A percentile compares a stretch with the other conserved stretches of the same genome.
phyloP scores from a whole-genome alignment of 2,329 filamentous ascomycete genomes.

The Diaporthe nobilis region DNA sequence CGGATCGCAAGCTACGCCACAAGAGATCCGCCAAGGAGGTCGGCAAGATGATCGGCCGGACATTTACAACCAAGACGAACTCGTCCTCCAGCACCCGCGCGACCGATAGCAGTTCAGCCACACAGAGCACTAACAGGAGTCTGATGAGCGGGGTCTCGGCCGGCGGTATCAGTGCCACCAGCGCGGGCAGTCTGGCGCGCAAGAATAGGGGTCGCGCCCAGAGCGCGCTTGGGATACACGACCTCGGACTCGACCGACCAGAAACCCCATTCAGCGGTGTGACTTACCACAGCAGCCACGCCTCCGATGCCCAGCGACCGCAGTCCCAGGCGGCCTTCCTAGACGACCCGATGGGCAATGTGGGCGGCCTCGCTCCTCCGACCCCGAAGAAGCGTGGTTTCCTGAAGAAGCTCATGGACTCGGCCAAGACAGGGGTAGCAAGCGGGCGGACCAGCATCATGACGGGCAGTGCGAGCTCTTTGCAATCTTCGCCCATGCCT shows the following conservation, averaged over 20 bases:
- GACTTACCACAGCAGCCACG: conserved; percentile 94
- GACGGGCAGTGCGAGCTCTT: conserved; percentile 62
- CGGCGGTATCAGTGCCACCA: conserved; percentile 92
- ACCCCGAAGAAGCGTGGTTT: conserved; percentile 84
- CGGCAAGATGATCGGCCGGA: conserved; percentile 78
- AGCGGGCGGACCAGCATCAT: conserved; percentile 91
- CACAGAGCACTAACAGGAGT: conserved; percentile 84
- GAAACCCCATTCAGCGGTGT: conserved; percentile 80
- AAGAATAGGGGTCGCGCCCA: conserved; percentile 75
- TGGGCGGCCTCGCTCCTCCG: conserved; percentile 87
- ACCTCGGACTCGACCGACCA: conserved; percentile 68
- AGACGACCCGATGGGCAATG: conserved; percentile 75
- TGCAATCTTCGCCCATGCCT: conserved; percentile 59
- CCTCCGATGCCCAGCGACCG: conserved; percentile 68
- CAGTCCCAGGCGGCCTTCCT: conserved; percentile 77
- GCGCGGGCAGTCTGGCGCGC: conserved; percentile 91
- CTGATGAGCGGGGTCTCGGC: conserved; percentile 96
- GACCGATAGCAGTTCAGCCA: conserved; percentile 75
- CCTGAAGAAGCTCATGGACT: conserved; percentile 95
- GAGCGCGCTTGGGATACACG: conserved; percentile 75
- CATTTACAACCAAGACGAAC: conserved; percentile 90
- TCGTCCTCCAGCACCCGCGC: conserved; percentile 81
- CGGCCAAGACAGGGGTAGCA: conserved; percentile 93
- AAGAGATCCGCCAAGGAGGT: conserved; percentile 87
- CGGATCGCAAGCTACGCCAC: conserved; percentile 66